These are phyloP conservation scores for Cucumis melo DNA, from an alignment of 306 rosid species.

Conservation along the genomic window DNA sequence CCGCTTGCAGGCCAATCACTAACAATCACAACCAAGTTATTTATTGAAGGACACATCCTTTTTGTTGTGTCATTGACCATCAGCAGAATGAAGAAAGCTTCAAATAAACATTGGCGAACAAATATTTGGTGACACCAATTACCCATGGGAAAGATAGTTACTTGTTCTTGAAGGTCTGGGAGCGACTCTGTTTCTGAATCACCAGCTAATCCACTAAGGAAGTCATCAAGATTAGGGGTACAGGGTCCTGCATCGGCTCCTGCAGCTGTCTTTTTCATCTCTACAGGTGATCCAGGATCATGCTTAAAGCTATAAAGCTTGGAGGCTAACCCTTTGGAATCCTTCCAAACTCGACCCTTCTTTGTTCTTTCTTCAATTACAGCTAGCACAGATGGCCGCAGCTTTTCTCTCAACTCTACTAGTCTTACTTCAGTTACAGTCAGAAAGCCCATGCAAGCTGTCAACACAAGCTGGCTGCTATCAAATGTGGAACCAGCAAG, in stretches of 20 bases:
- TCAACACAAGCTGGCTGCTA: slow-evolving; percentile 88
- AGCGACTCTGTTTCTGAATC: slow-evolving; percentile 50
- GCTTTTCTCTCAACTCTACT: slow-evolving; percentile 66
- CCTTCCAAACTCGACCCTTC: slow-evolving; percentile 57
- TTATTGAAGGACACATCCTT: no score
- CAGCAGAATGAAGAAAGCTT: no score
- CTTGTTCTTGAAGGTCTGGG: slow-evolving; percentile 89
- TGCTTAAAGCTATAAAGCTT: slow-evolving; percentile 85
- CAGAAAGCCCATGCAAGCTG: slow-evolving; percentile 89
- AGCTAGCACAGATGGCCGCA: slow-evolving; percentile 54
- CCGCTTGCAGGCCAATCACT: neutral
- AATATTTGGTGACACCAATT: neutral
- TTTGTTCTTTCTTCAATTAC: slow-evolving; percentile 60
- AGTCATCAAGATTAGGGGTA: slow-evolving; percentile 39
- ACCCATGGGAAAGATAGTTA: slow-evolving; percentile 21
- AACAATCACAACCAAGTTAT: neutral
- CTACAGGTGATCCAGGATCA: slow-evolving; percentile 34
- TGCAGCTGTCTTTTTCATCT: slow-evolving; percentile 25
- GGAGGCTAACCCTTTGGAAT: slow-evolving; percentile 78
- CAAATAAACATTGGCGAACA: no score
- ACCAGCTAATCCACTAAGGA: slow-evolving; percentile 41
- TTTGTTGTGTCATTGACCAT: no score
- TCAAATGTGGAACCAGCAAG: slow-evolving; percentile 86
- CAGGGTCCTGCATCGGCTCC: slow-evolving; percentile 20
- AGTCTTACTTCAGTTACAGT: slow-evolving; percentile 65